Base-by-base conservation (phyloP, 1,139 yeast genomes). In the Diutina mesorugosa region DNA sequence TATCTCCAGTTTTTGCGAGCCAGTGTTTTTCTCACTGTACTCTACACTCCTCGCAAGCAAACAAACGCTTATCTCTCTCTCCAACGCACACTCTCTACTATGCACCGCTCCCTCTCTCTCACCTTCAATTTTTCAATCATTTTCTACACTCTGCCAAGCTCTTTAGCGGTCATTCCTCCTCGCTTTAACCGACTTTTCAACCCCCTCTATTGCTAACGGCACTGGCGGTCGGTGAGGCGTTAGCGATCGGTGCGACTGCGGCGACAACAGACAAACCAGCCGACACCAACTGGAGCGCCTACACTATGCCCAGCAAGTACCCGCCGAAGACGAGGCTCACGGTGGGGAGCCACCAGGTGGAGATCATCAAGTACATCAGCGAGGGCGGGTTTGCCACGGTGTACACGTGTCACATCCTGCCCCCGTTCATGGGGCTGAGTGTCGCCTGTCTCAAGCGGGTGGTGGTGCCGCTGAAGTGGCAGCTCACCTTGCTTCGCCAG, bases 311-410 rank as follows among this genome's bases (percentile, higher is more conserved):
- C 3, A 79, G 80, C 58, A 78, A 85, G n/a, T 81, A 80, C 62
- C 64, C 73, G 46, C 83, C 86, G 29, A 90, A 90, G 4, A 79
- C 87, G 1, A 69, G 71, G 57, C 72, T 85, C 56, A 76, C 83
- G 1, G 90, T 85, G 30, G 91, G 91, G 3, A 74, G 83, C 8
- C 90, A 85, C 66, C 67, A 71, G 48, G 81, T 84, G 14, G 72
- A 77, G 41, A 78, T 85, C 60, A 73, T 76, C 60, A 80, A 81
- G 61, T 85, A 84, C 69, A 68, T 85, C 50, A 83, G 90, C 1
- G 84, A 80, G 62, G 66, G 95, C 55, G 95, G 95, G 5, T 87
- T 85, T 72, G 93, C 95, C 14, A 87, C 83, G 66, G 90, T 87
- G 5, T 87, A 87, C 67, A 77, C 82, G 28, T 88, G 88, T 59